A percentile compares a stretch with the other conserved stretches of the same genome.
phyloP scores from a whole-genome alignment of 73 alveolate genomes.

The Paramecium pentaurelia region DNA sequence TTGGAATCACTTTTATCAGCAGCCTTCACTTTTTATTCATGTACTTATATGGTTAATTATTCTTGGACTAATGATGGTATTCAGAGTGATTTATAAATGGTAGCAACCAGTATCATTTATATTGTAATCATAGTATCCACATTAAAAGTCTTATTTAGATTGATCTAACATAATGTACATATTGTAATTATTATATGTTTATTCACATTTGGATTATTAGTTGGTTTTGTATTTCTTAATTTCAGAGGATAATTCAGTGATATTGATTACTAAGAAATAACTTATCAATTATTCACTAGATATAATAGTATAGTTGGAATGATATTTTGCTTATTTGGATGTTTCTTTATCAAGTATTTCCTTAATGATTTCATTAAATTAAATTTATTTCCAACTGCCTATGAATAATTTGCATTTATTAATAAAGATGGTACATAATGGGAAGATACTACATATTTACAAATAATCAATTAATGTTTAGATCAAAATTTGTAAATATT shows the following conservation, averaged over 20 bases:
- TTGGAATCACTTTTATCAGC: slow-evolving; percentile 49
- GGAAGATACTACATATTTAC: background rate
- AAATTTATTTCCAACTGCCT: background rate
- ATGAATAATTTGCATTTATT: slow-evolving; percentile 14
- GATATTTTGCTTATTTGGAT: background rate
- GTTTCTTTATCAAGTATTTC: background rate
- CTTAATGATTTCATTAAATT: background rate
- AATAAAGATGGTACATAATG: slow-evolving; percentile 16
- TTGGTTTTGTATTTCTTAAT: slow-evolving; percentile 20
- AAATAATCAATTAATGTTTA: background rate
- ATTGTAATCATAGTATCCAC: background rate
- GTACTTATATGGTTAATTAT: slow-evolving; percentile 47
- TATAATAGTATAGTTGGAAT: slow-evolving; percentile 22
- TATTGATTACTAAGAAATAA: background rate
- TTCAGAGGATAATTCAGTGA: background rate
- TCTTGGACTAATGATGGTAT: background rate
- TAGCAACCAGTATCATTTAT: background rate
- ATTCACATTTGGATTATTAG: background rate
- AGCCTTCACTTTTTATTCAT: slow-evolving; percentile 25
- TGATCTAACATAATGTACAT: background rate
- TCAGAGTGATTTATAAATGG: slow-evolving; percentile 1
- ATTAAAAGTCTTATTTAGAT: background rate
- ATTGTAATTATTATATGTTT: background rate
- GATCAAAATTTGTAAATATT: slow-evolving; percentile 2
- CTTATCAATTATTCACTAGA: background rate